These are phyloP conservation scores for Trametes cubensis DNA, from an alignment of 768 basidiomycete species.

Conservation along the genomic window DNA sequence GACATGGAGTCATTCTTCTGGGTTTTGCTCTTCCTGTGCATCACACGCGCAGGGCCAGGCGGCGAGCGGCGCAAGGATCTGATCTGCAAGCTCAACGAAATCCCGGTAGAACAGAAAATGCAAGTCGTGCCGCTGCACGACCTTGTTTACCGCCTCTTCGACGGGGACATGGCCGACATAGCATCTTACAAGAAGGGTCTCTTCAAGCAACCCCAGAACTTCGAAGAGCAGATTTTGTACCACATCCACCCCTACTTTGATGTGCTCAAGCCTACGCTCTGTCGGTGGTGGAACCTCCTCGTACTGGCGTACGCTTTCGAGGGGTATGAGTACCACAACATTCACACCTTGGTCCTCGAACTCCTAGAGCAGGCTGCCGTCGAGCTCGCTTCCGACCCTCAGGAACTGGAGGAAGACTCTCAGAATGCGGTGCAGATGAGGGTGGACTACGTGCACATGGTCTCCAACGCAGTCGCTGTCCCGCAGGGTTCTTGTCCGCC, in stretches of 20 bases:
- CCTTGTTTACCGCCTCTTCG: neutral
- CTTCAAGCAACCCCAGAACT: neutral
- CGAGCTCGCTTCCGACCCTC: too few species aligned
- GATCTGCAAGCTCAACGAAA: neutral
- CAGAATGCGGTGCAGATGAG: too few species aligned
- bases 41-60: neutral
- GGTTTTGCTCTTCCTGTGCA: neutral
- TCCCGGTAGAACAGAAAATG: neutral
- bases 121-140: neutral
- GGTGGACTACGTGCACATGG: too few species aligned
- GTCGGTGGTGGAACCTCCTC: neutral
- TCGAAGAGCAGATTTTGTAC: neutral
- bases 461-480: too few species aligned
- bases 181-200: neutral
- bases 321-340: neutral
- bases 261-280: neutral
- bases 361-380: neutral
- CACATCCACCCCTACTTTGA: slow-evolving; percentile 1
- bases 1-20: neutral
- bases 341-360: neutral
- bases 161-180: neutral
- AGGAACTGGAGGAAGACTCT: too few species aligned
- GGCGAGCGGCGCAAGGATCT: neutral
- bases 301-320: neutral
- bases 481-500: too few species aligned